These are phyloP conservation scores for Ganoderma leucocontextum DNA, from an alignment of 1,284 basidiomycete species.

Conservation along the genomic window DNA sequence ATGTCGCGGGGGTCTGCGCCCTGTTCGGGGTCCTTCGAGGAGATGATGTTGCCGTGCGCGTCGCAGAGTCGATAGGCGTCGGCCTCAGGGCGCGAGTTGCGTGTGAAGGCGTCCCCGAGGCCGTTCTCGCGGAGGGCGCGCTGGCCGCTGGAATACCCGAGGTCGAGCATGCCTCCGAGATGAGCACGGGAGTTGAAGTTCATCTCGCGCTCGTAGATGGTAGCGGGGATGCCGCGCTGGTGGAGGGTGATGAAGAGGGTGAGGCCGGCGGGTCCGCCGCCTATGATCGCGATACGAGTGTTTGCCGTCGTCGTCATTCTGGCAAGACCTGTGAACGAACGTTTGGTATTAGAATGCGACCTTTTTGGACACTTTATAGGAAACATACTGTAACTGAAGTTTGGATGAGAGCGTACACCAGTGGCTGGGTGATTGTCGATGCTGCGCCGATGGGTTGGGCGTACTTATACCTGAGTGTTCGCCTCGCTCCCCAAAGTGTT, in stretches of 20 bases:
- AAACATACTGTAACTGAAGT: neutral
- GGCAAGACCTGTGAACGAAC: neutral
- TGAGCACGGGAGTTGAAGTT: neutral
- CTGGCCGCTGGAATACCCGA: constrained; percentile 2
- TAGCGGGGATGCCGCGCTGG: constrained; percentile 6
- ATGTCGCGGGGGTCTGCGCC: neutral
- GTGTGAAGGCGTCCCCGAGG: neutral
- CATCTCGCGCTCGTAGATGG: constrained; percentile 6
- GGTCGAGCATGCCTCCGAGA: constrained; percentile 10
- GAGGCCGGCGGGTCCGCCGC: constrained; percentile 1
- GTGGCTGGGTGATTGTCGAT: neutral
- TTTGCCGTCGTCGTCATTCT: neutral
- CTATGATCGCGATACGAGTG: constrained; percentile 6
- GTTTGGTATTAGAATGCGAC: neutral
- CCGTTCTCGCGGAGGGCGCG: constrained; percentile 11
- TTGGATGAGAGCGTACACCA: neutral
- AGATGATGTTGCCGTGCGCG: neutral
- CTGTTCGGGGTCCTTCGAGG: neutral
- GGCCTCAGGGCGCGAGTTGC: constrained; percentile 2
- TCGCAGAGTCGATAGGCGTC: constrained; percentile 3
- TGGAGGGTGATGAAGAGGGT: constrained; percentile 9
- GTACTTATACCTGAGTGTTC: neutral
- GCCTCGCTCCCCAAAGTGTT: no score
- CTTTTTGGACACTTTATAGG: neutral
- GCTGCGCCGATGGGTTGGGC: neutral